Percentiles rank a stretch among this genome's conserved stretches.
These are phyloP conservation scores for Moesziomyces globuligerus DNA, from an alignment of 1,284 basidiomycete species.

Conservation along the genomic window DNA sequence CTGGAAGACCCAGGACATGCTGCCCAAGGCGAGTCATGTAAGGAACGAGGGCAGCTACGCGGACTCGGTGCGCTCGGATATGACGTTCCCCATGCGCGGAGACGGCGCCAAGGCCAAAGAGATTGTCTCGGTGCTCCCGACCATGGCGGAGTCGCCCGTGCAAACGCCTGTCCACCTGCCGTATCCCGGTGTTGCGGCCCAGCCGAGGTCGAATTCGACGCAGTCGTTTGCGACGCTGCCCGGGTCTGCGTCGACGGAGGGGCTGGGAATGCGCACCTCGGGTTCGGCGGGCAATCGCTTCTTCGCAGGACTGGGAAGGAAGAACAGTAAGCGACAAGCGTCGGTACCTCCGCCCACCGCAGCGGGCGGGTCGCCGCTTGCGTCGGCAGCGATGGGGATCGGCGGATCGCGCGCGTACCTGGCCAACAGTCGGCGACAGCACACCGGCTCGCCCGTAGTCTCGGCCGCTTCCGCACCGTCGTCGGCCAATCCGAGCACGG, in stretches of 20 bases:
- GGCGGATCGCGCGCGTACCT: conserved; percentile 32
- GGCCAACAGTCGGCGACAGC: conserved; percentile 22
- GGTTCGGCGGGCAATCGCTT: conserved; percentile 28
- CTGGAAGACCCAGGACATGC: conserved; percentile 14
- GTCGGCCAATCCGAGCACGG: conserved; percentile 18
- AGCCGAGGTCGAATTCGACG: conserved; percentile 29
- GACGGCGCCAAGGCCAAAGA: conserved; percentile 62
- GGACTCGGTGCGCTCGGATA: conserved; percentile 56
- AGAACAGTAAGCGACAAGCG: conserved; percentile 30
- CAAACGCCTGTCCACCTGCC: conserved; percentile 40
- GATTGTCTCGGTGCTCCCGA: conserved; percentile 40
- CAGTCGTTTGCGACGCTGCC: conserved; percentile 21
- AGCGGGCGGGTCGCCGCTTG: conserved; percentile 1
- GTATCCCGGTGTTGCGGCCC: conserved; percentile 45
- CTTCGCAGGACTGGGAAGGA: conserved; percentile 44
- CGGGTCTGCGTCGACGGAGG: not conserved
- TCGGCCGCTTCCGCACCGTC: conserved; percentile 3
- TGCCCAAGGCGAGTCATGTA: conserved; percentile 26
- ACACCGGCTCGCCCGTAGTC: conserved; percentile 7
- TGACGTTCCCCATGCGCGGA: conserved; percentile 62
- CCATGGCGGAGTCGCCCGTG: conserved; percentile 44
- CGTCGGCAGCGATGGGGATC: conserved; percentile 15
- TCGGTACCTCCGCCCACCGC: conserved; percentile 5
- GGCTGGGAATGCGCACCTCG: conserved; percentile 3
- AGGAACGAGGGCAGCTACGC: conserved; percentile 52